These are phyloP conservation scores for Xylona heveae DNA, from an alignment of 495 filamentous ascomycete genomes.

Conservation along the genomic window DNA sequence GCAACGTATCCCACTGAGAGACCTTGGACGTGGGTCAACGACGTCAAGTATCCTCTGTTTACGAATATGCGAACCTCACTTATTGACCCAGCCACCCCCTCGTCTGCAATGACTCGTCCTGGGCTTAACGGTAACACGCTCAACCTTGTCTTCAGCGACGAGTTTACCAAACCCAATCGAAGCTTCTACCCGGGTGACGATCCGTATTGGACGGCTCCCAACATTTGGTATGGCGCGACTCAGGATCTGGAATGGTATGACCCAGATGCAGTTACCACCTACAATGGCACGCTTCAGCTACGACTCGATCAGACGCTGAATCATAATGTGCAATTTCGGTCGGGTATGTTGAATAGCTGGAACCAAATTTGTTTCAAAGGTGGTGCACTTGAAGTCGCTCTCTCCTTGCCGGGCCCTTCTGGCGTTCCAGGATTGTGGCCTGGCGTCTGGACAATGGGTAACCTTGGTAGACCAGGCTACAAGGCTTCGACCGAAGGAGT, in stretches of 20 bases:
- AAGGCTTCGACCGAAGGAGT: slow-evolving; percentile 14
- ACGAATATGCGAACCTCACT: slow-evolving; percentile 10
- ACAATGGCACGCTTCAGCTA: slow-evolving; percentile 11
- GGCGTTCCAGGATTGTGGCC: slow-evolving; percentile 14
- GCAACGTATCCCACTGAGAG: neutral
- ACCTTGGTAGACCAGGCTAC: slow-evolving; percentile 17
- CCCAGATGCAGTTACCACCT: slow-evolving; percentile 13
- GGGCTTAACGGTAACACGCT: slow-evolving; percentile 10
- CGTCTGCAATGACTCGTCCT: slow-evolving; percentile 7
- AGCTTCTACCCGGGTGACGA: slow-evolving; percentile 15
- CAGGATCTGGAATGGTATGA: slow-evolving; percentile 16
- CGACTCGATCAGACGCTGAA: slow-evolving; percentile 12
- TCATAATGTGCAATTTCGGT: slow-evolving; percentile 13
- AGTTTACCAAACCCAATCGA: slow-evolving; percentile 12
- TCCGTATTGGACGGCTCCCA: slow-evolving; percentile 10
- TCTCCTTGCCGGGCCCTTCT: slow-evolving; percentile 13
- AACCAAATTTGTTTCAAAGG: slow-evolving; percentile 16
- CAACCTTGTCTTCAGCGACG: slow-evolving; percentile 15
- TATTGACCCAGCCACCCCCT: slow-evolving; percentile 14
- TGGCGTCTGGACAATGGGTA: slow-evolving; percentile 17
- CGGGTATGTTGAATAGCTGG: slow-evolving; percentile 16
- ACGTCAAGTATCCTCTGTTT: slow-evolving; percentile 13
- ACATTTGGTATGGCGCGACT: slow-evolving; percentile 16
- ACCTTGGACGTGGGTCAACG: slow-evolving; percentile 18
- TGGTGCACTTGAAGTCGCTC: slow-evolving; percentile 12